Conservation (phyloP, 305 asterid species). For the Fraxinus albicans region DNA sequence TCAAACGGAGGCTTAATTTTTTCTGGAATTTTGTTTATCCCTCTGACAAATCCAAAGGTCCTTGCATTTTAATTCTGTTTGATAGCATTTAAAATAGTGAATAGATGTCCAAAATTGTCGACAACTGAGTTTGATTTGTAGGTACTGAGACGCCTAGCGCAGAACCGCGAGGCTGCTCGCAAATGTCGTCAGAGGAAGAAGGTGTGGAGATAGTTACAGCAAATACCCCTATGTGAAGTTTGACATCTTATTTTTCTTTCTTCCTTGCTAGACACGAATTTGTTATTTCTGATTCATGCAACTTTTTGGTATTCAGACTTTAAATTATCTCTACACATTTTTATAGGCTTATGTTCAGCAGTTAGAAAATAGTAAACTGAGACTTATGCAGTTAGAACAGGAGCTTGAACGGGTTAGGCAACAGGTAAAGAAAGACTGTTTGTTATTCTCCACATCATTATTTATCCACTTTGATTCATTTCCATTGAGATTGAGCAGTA, state of each 20-base stretch:
- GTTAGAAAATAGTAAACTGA: slow-evolving; percentile 73
- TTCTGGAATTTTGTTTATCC: neutral
- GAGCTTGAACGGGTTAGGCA: slow-evolving; percentile 74
- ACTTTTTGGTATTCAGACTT: neutral
- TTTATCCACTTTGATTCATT: slow-evolving; percentile 3
- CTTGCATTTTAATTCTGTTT: neutral
- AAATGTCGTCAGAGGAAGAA: slow-evolving; percentile 84
- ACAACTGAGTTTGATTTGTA: slow-evolving; percentile 29
- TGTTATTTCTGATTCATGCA: neutral
- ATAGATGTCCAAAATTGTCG: slow-evolving; percentile 8
- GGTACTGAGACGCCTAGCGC: slow-evolving; percentile 81
- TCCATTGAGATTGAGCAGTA: neutral
- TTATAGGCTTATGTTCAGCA: slow-evolving; percentile 93
- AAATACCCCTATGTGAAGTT: neutral
- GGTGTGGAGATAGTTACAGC: slow-evolving; percentile 34
- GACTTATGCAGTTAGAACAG: slow-evolving; percentile 81
- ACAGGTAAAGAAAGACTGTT: slow-evolving; percentile 51
- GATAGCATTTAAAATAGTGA: neutral
- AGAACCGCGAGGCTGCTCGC: slow-evolving; percentile 96
- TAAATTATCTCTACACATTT: slow-evolving; percentile 8
- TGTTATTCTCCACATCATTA: neutral
- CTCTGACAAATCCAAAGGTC: neutral
- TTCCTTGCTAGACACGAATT: neutral
- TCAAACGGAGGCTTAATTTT: neutral
- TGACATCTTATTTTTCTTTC: neutral